Evolutionary conservation across 352 stramenopile species (phyloP).

Genomic region (Hyaloperonospora brassicae): DNA sequence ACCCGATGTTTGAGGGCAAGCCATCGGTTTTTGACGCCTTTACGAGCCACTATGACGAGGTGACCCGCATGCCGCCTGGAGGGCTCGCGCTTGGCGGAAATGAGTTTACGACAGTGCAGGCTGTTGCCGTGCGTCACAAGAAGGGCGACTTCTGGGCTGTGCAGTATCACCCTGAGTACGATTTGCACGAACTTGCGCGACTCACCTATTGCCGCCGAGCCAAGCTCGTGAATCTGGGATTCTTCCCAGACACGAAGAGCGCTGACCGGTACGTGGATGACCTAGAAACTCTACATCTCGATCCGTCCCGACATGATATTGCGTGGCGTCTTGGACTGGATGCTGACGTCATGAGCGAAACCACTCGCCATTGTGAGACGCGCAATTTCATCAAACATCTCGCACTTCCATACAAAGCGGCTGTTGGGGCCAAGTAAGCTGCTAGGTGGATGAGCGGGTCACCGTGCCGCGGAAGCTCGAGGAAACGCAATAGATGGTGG

Average conservation of each 20-base stretch:
- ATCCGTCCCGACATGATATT: slow-evolving; percentile 69
- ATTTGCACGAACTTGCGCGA: slow-evolving; percentile 69
- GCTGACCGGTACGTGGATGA: slow-evolving; percentile 67
- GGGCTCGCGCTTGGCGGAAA: slow-evolving; percentile 55
- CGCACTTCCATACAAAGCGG: slow-evolving; percentile 61
- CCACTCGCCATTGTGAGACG: slow-evolving; percentile 62
- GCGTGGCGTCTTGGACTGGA: slow-evolving; percentile 71
- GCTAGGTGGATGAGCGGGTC: background rate
- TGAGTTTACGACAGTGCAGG: slow-evolving; percentile 64
- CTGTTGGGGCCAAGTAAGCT: slow-evolving; percentile 13
- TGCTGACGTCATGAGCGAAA: slow-evolving; percentile 76
- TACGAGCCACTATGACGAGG: slow-evolving; percentile 77
- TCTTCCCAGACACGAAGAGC: slow-evolving; percentile 64
- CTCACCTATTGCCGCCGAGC: slow-evolving; percentile 62
- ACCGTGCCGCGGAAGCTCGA: no score
- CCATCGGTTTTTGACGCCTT: slow-evolving; percentile 74
- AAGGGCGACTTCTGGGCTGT: slow-evolving; percentile 80
- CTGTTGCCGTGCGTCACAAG: slow-evolving; percentile 60
- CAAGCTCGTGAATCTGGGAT: slow-evolving; percentile 59
- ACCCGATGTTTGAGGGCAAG: slow-evolving; percentile 80
- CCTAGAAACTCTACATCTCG: slow-evolving; percentile 61
- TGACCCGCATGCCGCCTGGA: slow-evolving; percentile 61
- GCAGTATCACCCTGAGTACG: slow-evolving; percentile 83
- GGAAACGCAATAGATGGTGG: no score
- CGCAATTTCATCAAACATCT: slow-evolving; percentile 85